phyloP scores from a whole-genome alignment of 192 early-diverging fungal species.

The Mycoemilia scoparia region DNA sequence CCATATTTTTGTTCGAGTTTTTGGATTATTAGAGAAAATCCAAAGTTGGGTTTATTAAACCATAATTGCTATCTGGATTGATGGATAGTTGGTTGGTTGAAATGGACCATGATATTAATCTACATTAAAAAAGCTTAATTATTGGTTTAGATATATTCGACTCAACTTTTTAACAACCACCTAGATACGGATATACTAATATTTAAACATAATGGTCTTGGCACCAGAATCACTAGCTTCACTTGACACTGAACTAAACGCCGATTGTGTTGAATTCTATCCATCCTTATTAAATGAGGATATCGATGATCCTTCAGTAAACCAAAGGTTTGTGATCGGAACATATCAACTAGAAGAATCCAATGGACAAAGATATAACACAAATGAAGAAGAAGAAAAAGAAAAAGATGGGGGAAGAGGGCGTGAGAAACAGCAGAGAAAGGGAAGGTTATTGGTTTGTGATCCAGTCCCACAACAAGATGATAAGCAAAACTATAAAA shows the following conservation, averaged over 20 bases:
- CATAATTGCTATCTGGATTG: too few relatives aligned
- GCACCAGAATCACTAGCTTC: slow-evolving; percentile 22
- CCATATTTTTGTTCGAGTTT: too few relatives aligned
- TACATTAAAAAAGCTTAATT: too few relatives aligned
- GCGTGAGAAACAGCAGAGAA: slow-evolving; percentile 29
- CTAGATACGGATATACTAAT: too few relatives aligned
- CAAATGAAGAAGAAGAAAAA: slow-evolving; percentile 4
- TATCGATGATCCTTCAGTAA: slow-evolving; percentile 13
- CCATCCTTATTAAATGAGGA: too few relatives aligned
- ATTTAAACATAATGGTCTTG: too few relatives aligned
- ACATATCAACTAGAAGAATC: slow-evolving; percentile 44
- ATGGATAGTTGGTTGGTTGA: too few relatives aligned
- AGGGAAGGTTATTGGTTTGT: slow-evolving; percentile 50
- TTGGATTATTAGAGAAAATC: too few relatives aligned
- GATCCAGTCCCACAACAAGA: slow-evolving; percentile 13
- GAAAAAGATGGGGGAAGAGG: slow-evolving; percentile 4
- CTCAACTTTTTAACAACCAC: too few relatives aligned
- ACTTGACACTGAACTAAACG: slow-evolving; percentile 45
- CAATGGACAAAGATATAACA: neutral
- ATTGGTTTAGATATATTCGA: too few relatives aligned
- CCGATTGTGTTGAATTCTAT: slow-evolving; percentile 56
- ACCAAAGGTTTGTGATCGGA: slow-evolving; percentile 39
- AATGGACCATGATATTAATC: too few relatives aligned
- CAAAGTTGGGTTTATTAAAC: too few relatives aligned
- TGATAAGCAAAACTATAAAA: slow-evolving; percentile 4